These are phyloP conservation scores for Barnettozyma californica DNA, from an alignment of 805 yeast genomes.

Conservation along the genomic window DNA sequence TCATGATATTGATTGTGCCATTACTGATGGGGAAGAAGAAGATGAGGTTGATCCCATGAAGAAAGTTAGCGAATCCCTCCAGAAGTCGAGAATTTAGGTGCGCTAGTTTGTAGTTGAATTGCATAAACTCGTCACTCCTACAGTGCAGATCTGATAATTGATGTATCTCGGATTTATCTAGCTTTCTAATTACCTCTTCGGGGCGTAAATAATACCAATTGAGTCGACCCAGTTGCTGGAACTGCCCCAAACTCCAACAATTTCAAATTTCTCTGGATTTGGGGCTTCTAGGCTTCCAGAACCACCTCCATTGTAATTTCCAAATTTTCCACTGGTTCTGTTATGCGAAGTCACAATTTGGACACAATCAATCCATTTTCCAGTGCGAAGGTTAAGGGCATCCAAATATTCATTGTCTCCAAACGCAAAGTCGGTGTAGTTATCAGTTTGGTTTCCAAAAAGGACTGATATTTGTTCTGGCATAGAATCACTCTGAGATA, in stretches of 20 bases:
- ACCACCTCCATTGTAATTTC: slow-evolving; percentile 67
- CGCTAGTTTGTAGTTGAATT: not conserved
- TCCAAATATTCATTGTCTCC: slow-evolving; percentile 52
- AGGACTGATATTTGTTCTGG: slow-evolving; percentile 14
- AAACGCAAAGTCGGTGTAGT: slow-evolving; percentile 53
- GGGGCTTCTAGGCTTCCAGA: slow-evolving; percentile 60
- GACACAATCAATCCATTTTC: slow-evolving; percentile 87
- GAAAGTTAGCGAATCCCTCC: not conserved
- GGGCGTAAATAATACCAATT: slow-evolving; percentile 59
- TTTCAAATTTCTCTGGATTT: slow-evolving; percentile 36
- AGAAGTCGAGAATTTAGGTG: not conserved
- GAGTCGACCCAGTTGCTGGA: slow-evolving; percentile 69
- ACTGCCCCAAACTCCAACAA: slow-evolving; percentile 72
- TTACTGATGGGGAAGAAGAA: slow-evolving; percentile 4
- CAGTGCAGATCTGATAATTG: no score
- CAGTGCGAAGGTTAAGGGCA: slow-evolving; percentile 62
- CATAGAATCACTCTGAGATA: not conserved
- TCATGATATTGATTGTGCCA: slow-evolving; percentile 3
- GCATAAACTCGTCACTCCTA: no score
- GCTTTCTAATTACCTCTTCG: slow-evolving; percentile 2
- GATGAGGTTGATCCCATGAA: not conserved
- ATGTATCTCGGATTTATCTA: no score
- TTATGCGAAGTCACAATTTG: slow-evolving; percentile 62
- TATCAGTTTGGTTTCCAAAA: slow-evolving; percentile 49
- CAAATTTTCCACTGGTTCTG: slow-evolving; percentile 51